Conservation (phyloP, 1,284 basidiomycete species). For the Ustilago trichophora region DNA sequence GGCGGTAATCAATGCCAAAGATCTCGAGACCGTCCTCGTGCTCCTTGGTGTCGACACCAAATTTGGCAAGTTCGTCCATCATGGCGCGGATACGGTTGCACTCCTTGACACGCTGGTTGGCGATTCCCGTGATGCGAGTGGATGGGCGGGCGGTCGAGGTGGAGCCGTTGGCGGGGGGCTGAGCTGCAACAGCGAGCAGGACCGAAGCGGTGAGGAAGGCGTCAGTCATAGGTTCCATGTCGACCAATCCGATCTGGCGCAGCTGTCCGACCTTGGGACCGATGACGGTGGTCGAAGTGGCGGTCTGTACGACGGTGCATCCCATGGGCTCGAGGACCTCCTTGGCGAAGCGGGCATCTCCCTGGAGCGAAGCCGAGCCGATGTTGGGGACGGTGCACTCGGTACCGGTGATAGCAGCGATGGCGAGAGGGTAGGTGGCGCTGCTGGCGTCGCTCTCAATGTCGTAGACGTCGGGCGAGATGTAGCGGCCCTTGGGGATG, state of each 20-base stretch:
- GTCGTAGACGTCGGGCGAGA: constrained; percentile 79
- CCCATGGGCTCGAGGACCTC: constrained; percentile 95
- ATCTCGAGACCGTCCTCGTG: constrained; percentile 92
- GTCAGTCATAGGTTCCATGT: constrained; percentile 99
- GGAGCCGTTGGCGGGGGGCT: constrained; percentile 65
- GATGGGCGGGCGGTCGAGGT: constrained; percentile 44
- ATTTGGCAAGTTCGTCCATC: constrained; percentile 95
- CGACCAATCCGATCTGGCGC: constrained; percentile 83
- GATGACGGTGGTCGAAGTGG: constrained; percentile 87
- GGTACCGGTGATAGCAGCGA: constrained; percentile 95
- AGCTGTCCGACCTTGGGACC: constrained; percentile 85
- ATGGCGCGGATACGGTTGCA: constrained; percentile 96
- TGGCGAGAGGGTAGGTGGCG: constrained; percentile 95
- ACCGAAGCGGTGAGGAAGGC: constrained; percentile 95
- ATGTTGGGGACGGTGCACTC: constrained; percentile 93
- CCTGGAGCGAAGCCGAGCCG: constrained; percentile 88
- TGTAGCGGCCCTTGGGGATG: constrained; percentile 83
- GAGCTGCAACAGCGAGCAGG: constrained; percentile 77
- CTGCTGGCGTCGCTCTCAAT: constrained; percentile 96
- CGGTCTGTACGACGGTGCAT: constrained; percentile 86
- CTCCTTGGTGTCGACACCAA: constrained; percentile 90
- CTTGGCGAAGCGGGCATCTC: constrained; percentile 93
- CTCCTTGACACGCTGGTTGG: constrained; percentile 98
- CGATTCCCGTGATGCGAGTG: constrained; percentile 91
- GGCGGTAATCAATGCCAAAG: constrained; percentile 77